A percentile compares a stretch with the other conserved stretches of the same genome.
phyloP scores from a whole-genome alignment of 768 basidiomycete genomes.

The Podaxis sp. region DNA sequence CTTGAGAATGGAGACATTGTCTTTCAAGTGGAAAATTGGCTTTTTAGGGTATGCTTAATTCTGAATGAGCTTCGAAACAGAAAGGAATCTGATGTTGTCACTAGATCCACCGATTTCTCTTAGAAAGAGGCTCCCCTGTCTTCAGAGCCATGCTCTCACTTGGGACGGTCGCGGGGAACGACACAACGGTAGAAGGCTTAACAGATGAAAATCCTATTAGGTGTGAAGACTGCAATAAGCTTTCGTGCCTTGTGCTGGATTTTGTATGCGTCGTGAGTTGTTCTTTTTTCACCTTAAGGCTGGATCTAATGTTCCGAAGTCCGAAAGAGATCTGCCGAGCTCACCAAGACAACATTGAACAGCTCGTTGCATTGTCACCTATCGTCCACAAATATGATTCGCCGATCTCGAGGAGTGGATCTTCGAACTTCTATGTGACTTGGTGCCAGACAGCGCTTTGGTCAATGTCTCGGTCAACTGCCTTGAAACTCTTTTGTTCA shows the following conservation, averaged over 20 bases:
- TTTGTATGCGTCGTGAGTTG: background rate
- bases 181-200: background rate
- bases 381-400: background rate
- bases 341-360: background rate
- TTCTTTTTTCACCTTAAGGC: background rate
- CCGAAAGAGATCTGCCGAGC: background rate
- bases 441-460: background rate
- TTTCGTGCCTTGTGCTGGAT: conserved; percentile 7
- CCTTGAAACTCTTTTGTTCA: background rate
- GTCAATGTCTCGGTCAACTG: background rate
- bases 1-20: conserved; percentile 1
- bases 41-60: conserved; percentile 1
- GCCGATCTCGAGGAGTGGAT: background rate
- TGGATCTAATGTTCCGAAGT: background rate
- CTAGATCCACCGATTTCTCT: conserved; percentile 2
- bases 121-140: background rate
- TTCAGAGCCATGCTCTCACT: background rate
- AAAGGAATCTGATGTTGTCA: background rate
- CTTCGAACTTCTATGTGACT: background rate
- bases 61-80: background rate
- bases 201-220: background rate
- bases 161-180: background rate
- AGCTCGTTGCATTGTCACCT: background rate
- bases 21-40: background rate
- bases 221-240: background rate